These are phyloP conservation scores for Noccaea bulbosa DNA, from an alignment of 345 rosid genomes.

Conservation along the genomic window DNA sequence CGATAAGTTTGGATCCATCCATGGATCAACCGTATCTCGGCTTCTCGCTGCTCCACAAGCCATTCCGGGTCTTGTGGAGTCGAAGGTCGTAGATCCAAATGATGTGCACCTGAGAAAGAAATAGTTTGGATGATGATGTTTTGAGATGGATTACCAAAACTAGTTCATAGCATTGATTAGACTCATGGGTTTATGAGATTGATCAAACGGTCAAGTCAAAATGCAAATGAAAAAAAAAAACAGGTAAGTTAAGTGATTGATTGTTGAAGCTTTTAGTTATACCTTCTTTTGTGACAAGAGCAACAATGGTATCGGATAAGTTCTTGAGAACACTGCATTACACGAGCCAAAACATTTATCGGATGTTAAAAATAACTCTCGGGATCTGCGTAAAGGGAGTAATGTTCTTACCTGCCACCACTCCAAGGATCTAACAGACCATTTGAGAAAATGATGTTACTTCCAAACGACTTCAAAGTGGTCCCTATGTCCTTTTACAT, in stretches of 20 bases:
- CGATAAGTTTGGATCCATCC: constrained; percentile 67
- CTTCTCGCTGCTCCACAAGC: constrained; percentile 74
- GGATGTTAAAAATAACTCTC: not conserved
- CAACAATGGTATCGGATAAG: constrained; percentile 72
- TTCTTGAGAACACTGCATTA: constrained; percentile 76
- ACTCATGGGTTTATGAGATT: not conserved
- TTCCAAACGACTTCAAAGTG: constrained; percentile 68
- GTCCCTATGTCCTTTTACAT: constrained; percentile 69
- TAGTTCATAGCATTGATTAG: not conserved
- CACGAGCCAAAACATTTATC: constrained; percentile 33
- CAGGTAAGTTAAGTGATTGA: constrained; percentile 23
- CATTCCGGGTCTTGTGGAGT: constrained; percentile 73
- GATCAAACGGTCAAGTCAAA: not conserved
- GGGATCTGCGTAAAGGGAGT: constrained; percentile 17
- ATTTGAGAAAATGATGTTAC: constrained; percentile 93
- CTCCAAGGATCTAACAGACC: constrained; percentile 99
- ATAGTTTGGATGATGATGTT: not conserved
- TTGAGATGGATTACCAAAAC: not conserved
- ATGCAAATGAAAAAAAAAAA: not conserved
- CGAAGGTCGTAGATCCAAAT: constrained; percentile 79
- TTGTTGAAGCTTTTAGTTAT: constrained; percentile 23
- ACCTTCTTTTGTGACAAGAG: constrained; percentile 92
- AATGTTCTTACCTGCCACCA: constrained; percentile 72
- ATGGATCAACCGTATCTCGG: constrained; percentile 69
- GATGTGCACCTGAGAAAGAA: constrained; percentile 73